Base-by-base conservation (phyloP, 1,284 basidiomycete species). In the Moesziomyces sp. region DNA sequence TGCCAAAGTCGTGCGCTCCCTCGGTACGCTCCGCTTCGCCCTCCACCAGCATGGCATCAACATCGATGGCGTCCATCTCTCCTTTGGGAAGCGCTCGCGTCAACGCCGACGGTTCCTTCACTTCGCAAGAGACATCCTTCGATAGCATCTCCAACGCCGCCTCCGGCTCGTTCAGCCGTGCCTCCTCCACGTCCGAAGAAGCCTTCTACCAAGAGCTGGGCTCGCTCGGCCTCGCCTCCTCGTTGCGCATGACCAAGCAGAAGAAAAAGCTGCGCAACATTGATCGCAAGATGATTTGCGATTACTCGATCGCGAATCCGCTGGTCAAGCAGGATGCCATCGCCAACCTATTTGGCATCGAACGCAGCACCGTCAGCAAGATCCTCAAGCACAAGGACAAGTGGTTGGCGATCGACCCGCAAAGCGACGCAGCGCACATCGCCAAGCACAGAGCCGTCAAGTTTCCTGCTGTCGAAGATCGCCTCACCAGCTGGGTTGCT, bases 351-450 rank as follows among this genome's bases (percentile, higher is more conserved):
- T 95, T 91, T 82, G 89, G 89, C 54, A 91, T 94, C 57, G 93
- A 95, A 83, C 90, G 93, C 52, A 93, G 92, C 84, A 95, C 93
- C n/a, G 91, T 95, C 81, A 92, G 91, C 85, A 94, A 95, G 86
- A 94, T 94, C 71, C 87, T 95, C 68, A 94, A 94, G 66, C 86
- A 92, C 79, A 92, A 92, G 85, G 87, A 88, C 18, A 90, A 90
- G 76, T 95, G 93, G 93, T 85, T 94, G 78, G 89, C 88, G 63
- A 88, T 92, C 34, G 73, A 80, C 21, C 76, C 75, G 4, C 42
- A 47, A 13, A 67, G 74, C 46, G 72, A 68, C n/a, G 61, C 61
- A 3, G 65, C 77, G 1, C 44, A 55, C 24, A 74, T 76, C 35
- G 65, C 67, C 51, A 82, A 77, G 60, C 79, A 82, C 34, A 65